phyloP scores from a whole-genome alignment of 2,329 filamentous ascomycete species.

The Pyrenochaeta sp. region DNA sequence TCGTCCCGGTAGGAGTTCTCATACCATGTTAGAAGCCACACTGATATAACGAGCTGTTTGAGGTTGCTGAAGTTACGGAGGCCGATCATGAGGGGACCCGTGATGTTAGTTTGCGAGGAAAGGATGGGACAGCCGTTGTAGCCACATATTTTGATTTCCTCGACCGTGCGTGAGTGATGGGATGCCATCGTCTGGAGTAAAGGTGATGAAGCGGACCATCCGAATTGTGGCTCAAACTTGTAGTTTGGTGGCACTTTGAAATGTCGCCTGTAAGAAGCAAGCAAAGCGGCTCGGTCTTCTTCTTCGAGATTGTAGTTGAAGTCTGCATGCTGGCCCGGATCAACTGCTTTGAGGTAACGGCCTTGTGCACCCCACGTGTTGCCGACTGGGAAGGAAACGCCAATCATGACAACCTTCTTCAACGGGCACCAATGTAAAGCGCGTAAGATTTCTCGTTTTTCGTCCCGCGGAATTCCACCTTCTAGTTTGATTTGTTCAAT shows the following conservation, averaged over 20 bases:
- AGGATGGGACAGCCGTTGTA: conserved; percentile 54
- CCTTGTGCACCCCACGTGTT: conserved; percentile 55
- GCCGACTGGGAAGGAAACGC: conserved; percentile 51
- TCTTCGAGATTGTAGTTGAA: conserved; percentile 35
- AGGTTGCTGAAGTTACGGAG: conserved; percentile 54
- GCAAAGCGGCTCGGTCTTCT: conserved; percentile 35
- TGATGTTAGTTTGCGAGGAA: conserved; percentile 48
- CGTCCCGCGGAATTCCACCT: conserved; percentile 56
- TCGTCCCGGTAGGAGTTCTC: conserved; percentile 49
- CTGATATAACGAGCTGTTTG: conserved; percentile 49
- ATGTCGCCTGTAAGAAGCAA: conserved; percentile 33
- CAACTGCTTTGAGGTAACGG: conserved; percentile 37
- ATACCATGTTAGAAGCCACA: conserved; percentile 53
- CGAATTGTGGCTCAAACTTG: conserved; percentile 48
- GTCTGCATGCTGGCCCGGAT: conserved; percentile 30
- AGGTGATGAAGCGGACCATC: conserved; percentile 49
- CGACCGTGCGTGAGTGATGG: conserved; percentile 50
- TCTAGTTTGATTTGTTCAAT: conserved; percentile 56
- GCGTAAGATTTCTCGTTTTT: conserved; percentile 55
- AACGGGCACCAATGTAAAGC: conserved; percentile 52
- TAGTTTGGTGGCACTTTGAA: conserved; percentile 25
- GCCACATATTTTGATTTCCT: conserved; percentile 58
- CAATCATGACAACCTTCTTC: conserved; percentile 56
- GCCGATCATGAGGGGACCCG: conserved; percentile 46
- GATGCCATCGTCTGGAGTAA: conserved; percentile 53